Conservation (phyloP, 805 yeast species). For the Millerago galiae region DNA sequence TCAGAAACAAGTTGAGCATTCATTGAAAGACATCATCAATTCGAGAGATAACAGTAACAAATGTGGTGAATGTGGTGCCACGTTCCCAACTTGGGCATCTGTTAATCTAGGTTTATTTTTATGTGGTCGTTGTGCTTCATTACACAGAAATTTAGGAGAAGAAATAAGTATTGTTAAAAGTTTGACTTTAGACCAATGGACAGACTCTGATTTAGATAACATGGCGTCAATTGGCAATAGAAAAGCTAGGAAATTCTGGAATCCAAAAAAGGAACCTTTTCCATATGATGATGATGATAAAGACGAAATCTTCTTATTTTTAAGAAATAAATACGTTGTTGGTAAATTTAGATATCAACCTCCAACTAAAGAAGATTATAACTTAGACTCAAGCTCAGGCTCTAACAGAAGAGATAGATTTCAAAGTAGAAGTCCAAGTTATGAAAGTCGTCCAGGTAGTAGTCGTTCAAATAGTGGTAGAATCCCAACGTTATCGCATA, state of each 20-base stretch:
- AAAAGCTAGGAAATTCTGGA: slow-evolving; percentile 57
- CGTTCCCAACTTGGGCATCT: slow-evolving; percentile 45
- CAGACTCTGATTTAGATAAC: slow-evolving; percentile 44
- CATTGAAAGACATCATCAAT: slow-evolving; percentile 56
- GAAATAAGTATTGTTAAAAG: slow-evolving; percentile 65
- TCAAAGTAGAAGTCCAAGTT: neutral
- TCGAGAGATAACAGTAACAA: slow-evolving; percentile 51
- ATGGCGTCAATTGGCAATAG: slow-evolving; percentile 50
- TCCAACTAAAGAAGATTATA: slow-evolving; percentile 25
- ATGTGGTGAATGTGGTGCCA: slow-evolving; percentile 73
- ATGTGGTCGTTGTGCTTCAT: slow-evolving; percentile 81
- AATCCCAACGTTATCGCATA: slow-evolving; percentile 39
- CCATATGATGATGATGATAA: slow-evolving; percentile 75
- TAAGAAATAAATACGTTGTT: slow-evolving; percentile 62
- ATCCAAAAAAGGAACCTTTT: slow-evolving; percentile 58
- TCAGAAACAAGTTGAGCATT: slow-evolving; percentile 40
- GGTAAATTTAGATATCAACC: slow-evolving; percentile 43
- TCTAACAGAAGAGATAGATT: slow-evolving; percentile 5
- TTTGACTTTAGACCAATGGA: slow-evolving; percentile 69
- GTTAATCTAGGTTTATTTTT: slow-evolving; percentile 56
- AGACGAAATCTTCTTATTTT: slow-evolving; percentile 47
- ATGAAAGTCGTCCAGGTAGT: slow-evolving; percentile 1
- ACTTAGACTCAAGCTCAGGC: slow-evolving; percentile 5
- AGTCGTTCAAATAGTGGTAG: slow-evolving; percentile 14
- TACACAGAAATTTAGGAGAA: slow-evolving; percentile 60